Evolutionary conservation across 2,329 filamentous ascomycete species (phyloP), one percentile per base, ranked within the genome.

Genomic region (Alternaria ventricosa): DNA sequence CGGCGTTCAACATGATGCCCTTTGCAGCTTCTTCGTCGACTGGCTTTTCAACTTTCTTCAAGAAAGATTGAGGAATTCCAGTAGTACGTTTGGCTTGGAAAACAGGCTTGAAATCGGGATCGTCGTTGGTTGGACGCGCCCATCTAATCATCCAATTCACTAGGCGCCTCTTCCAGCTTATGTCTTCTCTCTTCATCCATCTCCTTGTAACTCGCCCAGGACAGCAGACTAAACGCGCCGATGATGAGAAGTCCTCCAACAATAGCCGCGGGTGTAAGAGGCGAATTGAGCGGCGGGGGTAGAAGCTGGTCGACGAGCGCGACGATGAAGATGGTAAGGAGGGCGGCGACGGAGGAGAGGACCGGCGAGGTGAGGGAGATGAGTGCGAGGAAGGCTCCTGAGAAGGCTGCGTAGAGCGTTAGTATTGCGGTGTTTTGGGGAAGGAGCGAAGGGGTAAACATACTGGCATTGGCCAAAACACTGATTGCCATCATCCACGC

Each of bases 271-370:
- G 85, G 82, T 55, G 90, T 92, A 20, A 97, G 84, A 0, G 91
- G 88, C 71, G 91, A 86, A 54, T 95, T 93, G n/a, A 85, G 75
- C 3, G 84, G 84, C 5, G 82, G 82, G 0, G 93, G 96, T 46
- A 94, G 84, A 60, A 94, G 78, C 89, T 96, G 96, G 80, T 99
- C 96, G 59, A 92, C 92, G 28, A 98, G 84, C 1, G 95, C 96
- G 7, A 99, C 96, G 64, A 98, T 88, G 85, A 99, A 98, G 70
- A 99, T 99, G 22, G 96, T 99, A 50, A 99, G 85, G 7, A 99
- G 87, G 3, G 95, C 93, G 1, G 96, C 96, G 11, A 99, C 96
- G 18, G 92, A 96, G 61, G 91, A 95, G 5, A 99, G 85, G 3
- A 99, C 96, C 1, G 96, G 96, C 18, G 91, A 95, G 0, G 96